A percentile compares a stretch with the other conserved stretches of the same genome.
These are phyloP conservation scores for Cercis canadensis DNA, from an alignment of 306 rosid species.

Conservation along the genomic window DNA sequence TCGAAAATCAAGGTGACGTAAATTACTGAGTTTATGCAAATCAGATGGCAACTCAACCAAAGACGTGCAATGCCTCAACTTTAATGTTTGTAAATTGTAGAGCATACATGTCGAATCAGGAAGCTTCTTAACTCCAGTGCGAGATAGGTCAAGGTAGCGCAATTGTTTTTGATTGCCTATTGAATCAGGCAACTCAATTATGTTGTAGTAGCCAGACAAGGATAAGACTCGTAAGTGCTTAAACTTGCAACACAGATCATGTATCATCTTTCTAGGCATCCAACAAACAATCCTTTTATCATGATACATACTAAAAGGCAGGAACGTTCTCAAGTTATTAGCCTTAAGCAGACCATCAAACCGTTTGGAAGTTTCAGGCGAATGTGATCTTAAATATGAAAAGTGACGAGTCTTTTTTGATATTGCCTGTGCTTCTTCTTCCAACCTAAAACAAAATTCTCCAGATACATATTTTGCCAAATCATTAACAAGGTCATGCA, in stretches of 20 bases:
- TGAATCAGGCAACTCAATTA: neutral
- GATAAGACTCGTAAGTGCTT: conserved; percentile 24
- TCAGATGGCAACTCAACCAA: neutral
- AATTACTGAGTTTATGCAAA: neutral
- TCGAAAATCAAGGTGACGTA: neutral
- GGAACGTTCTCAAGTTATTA: neutral
- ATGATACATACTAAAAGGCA: neutral
- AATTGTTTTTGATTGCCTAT: conserved; percentile 24
- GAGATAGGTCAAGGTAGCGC: conserved; percentile 27
- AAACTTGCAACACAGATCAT: neutral
- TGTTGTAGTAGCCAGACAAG: neutral
- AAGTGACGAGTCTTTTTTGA: conserved; percentile 23
- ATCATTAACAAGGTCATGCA: conserved; percentile 52
- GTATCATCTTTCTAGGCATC: neutral
- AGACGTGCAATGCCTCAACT: neutral
- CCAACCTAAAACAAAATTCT: neutral
- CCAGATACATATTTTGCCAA: conserved; percentile 29
- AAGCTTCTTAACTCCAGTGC: neutral
- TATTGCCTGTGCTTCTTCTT: neutral
- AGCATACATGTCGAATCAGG: conserved; percentile 33
- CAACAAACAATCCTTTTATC: neutral
- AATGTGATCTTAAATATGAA: neutral
- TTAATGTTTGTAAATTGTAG: conserved; percentile 33
- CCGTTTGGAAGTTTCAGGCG: neutral
- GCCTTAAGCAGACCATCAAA: neutral